Percentiles rank a stretch among this genome's conserved stretches.
These are phyloP conservation scores for Dentiscutata heterogama DNA, from an alignment of 371 early-diverging fungal genomes.

Conservation along the genomic window DNA sequence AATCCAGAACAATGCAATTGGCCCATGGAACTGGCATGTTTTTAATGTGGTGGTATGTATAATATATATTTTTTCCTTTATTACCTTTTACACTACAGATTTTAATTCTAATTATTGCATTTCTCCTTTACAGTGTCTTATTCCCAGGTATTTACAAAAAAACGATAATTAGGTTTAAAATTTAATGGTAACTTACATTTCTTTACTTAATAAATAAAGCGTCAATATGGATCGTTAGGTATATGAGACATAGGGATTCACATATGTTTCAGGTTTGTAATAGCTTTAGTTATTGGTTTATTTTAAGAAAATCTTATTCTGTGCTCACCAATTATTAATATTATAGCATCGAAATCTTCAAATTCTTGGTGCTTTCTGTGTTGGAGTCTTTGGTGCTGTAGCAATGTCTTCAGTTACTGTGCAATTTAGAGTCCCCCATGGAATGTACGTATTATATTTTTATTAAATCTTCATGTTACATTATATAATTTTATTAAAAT, in stretches of 20 bases:
- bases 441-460: too few relatives aligned
- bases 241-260: constrained; percentile 11
- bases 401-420: background rate
- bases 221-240: background rate
- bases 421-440: too few relatives aligned
- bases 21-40: constrained; percentile 33
- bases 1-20: background rate
- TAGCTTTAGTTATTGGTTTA: too few relatives aligned
- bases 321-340: too few relatives aligned
- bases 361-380: background rate
- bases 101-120: background rate
- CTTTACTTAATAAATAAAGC: too few relatives aligned
- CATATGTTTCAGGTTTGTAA: background rate
- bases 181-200: too few relatives aligned
- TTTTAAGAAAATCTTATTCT: too few relatives aligned
- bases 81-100: too few relatives aligned
- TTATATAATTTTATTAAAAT: too few relatives aligned
- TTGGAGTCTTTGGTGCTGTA: background rate
- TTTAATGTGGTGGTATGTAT: background rate
- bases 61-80: background rate
- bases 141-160: constrained; percentile 12
- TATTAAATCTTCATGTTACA: too few relatives aligned
- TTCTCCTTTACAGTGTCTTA: background rate
- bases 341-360: constrained; percentile 7
- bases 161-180: too few relatives aligned